Conservation (phyloP, 1,139 yeast species). For the Diutina neorugosa region DNA sequence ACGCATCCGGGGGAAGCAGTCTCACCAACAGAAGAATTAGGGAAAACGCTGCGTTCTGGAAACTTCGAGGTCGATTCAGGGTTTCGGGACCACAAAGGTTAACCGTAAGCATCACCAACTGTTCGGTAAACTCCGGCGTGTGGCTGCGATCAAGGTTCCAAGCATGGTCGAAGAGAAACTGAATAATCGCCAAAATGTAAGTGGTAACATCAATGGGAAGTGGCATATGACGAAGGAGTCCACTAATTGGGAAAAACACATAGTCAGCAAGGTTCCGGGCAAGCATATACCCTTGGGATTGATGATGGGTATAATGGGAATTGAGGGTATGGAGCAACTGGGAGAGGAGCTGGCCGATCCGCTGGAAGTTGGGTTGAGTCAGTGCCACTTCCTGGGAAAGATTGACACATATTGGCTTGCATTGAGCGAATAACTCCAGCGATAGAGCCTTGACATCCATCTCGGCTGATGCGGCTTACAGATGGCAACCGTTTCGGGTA, state of each 20-base stretch:
- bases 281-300: background rate
- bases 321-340: background rate
- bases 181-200: background rate
- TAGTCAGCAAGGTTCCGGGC: constrained; percentile 1
- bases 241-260: background rate
- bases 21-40: background rate
- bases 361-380: background rate
- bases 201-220: background rate
- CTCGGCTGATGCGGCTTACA: background rate
- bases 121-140: background rate
- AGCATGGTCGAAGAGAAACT: background rate
- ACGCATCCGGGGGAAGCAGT: background rate
- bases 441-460: background rate
- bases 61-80: background rate
- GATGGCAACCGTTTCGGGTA: no score
- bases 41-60: background rate
- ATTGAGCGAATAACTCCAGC: background rate
- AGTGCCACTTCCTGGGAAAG: background rate
- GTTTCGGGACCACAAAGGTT: background rate
- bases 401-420: background rate
- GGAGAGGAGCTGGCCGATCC: background rate
- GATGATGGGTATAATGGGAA: background rate
- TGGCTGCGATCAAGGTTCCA: background rate
- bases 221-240: background rate
- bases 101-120: background rate